Evolutionary conservation across 2,329 filamentous ascomycete genomes (phyloP), one percentile per base, ranked within the genome.

Genomic region (Teratosphaeria gauchensis): DNA sequence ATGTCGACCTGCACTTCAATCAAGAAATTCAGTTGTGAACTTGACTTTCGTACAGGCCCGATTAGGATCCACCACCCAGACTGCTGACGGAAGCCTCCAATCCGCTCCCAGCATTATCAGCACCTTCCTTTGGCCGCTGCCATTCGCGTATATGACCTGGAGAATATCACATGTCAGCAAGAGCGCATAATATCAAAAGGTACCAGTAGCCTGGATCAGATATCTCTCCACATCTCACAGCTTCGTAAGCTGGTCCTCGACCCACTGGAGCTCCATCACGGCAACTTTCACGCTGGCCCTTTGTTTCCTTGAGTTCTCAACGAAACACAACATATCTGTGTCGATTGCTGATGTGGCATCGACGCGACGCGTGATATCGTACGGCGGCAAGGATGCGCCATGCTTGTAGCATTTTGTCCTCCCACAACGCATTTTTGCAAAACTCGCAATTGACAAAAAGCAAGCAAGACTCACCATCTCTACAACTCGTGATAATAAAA

Each of bases 401-500:
- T 19, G n/a, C 42, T 19, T 21, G 42, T 19, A 16, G 42, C 33
- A 35, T 9, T 35, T 6, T 9, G 2, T 9, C 33, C 33, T 35
- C 14, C 33, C 33, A 7, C 33, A 35, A 35, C 24, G 33, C 8
- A 16, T 21, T 16, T 48, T 21, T 12, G 31, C 30, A 55, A 55
- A n/a, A 35, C 14, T 32, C 52, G 11, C 16, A 11, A 8, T 35
- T 35, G 48, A 28, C 14, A 52, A 53, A 46, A 55, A 54, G 58
- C 32, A 51, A 42, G 54, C 35, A 52, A 53, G 24, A 79, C 86
- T 74, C 78, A 95, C 92, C 92, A 75, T 86, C 89, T 71, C 90
- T 88, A 76, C 91, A 96, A 65, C 90, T 90, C 38, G 91, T 96
- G 69, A 97, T 86, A 65, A 99, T 96, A 63, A 88, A 88, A 67